Evolutionary conservation across 2,329 filamentous ascomycete genomes (phyloP).

Genomic region (Fusarium tuaranense): DNA sequence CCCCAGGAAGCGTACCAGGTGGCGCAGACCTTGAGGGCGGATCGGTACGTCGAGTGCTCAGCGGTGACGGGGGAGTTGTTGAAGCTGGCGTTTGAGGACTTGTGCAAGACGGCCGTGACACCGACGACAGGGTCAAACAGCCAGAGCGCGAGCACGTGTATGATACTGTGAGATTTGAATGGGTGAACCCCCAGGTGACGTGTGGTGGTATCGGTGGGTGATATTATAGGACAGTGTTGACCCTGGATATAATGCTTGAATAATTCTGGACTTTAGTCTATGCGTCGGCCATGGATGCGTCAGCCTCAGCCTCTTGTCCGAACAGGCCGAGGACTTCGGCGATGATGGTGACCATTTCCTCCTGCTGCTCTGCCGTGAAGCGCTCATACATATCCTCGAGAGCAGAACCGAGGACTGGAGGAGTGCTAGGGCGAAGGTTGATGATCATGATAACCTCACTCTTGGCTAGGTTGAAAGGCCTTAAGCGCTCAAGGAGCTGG

Average conservation of each 20-base stretch:
- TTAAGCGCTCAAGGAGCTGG: slow-evolving; percentile 66
- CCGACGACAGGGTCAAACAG: slow-evolving; percentile 60
- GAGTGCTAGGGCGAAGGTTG: slow-evolving; percentile 71
- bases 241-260: slow-evolving; percentile 1
- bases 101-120: slow-evolving; percentile 66
- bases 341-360: slow-evolving; percentile 68
- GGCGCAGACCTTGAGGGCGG: slow-evolving; percentile 69
- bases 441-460: slow-evolving; percentile 76
- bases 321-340: slow-evolving; percentile 69
- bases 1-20: slow-evolving; percentile 70
- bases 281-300: slow-evolving; percentile 54
- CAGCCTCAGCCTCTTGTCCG: slow-evolving; percentile 45
- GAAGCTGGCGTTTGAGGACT: slow-evolving; percentile 68
- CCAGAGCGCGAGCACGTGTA: slow-evolving; percentile 67
- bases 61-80: slow-evolving; percentile 70
- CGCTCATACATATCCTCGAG: slow-evolving; percentile 74
- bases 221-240: not conserved
- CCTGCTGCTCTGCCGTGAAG: slow-evolving; percentile 69
- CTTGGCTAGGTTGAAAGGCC: slow-evolving; percentile 72
- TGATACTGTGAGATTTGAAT: slow-evolving; percentile 56
- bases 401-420: slow-evolving; percentile 70
- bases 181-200: not conserved
- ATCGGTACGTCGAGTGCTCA: slow-evolving; percentile 74
- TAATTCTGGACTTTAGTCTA: slow-evolving; percentile 36
- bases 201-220: not conserved